Percentiles rank a stretch among this genome's conserved stretches.
phyloP scores from a whole-genome alignment of 177 flowering plant genomes.

The Vitis hybrid region DNA sequence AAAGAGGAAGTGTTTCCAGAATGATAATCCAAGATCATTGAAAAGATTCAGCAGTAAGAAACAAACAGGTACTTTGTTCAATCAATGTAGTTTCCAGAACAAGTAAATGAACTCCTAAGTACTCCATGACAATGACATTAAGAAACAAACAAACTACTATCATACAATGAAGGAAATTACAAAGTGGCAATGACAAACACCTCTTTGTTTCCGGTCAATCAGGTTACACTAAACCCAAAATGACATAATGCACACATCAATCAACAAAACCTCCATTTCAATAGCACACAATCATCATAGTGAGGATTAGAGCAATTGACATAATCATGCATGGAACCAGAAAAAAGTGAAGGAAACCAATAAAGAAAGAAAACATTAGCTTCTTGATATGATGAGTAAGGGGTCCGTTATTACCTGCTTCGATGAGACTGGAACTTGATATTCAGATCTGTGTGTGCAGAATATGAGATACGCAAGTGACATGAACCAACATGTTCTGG shows the following conservation, averaged over 20 bases:
- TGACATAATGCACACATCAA: slow-evolving; percentile 43
- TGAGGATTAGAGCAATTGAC: neutral
- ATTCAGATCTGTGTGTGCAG: slow-evolving; percentile 90
- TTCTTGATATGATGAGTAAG: neutral
- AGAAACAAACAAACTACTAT: slow-evolving; percentile 12
- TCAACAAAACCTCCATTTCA: slow-evolving; percentile 37
- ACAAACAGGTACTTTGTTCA: neutral
- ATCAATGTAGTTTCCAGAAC: neutral
- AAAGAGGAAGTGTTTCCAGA: neutral
- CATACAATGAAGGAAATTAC: slow-evolving; percentile 59
- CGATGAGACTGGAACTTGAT: slow-evolving; percentile 94
- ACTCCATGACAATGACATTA: neutral
- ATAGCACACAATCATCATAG: neutral
- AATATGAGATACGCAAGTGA: slow-evolving; percentile 80
- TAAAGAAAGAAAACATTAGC: neutral
- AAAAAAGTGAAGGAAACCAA: neutral
- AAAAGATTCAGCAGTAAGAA: neutral
- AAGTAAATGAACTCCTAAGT: neutral
- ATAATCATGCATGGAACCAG: neutral
- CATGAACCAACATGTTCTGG: slow-evolving; percentile 81
- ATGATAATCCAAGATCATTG: neutral
- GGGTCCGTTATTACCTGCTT: slow-evolving; percentile 62
- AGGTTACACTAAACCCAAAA: slow-evolving; percentile 63
- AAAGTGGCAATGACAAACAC: slow-evolving; percentile 47
- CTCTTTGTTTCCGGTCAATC: slow-evolving; percentile 50